Evolutionary conservation across 306 rosid genomes (phyloP).

Genomic region (Cicer pinnatifidum): DNA sequence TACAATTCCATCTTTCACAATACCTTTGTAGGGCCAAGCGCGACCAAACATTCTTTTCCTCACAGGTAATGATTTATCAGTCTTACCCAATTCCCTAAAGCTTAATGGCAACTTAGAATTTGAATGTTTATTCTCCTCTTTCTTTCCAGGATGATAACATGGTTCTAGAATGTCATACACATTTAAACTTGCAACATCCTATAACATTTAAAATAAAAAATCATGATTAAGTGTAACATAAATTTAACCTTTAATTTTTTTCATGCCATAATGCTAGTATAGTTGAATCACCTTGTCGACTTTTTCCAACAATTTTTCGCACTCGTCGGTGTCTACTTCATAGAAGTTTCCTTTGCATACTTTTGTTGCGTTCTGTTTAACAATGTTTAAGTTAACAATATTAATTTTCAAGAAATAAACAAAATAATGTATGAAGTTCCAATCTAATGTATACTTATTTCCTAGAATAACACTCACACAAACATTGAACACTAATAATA

Average conservation of each 20-base stretch:
- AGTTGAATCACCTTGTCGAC: background rate
- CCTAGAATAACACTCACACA: too few species aligned
- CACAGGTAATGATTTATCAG: conserved; percentile 72
- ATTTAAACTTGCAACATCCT: conserved; percentile 62
- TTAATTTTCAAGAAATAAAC: background rate
- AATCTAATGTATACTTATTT: background rate
- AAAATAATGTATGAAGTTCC: background rate
- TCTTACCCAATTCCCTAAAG: conserved; percentile 69
- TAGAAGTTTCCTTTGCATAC: conserved; percentile 1
- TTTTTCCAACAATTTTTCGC: background rate
- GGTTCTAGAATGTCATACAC: conserved; percentile 82
- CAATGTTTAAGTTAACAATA: background rate
- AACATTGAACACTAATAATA: too few species aligned
- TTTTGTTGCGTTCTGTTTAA: background rate
- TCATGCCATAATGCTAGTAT: background rate
- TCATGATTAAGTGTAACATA: conserved; percentile 39
- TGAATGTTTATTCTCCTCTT: conserved; percentile 29
- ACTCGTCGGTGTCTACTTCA: background rate
- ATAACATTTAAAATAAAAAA: conserved; percentile 35
- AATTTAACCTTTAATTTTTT: background rate
- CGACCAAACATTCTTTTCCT: conserved; percentile 85
- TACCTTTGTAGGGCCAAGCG: conserved; percentile 80
- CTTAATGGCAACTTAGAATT: conserved; percentile 62
- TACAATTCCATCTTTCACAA: conserved; percentile 67
- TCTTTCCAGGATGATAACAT: conserved; percentile 62